Evolutionary conservation across 2,329 filamentous ascomycete species (phyloP).

Genomic region (Cordyceps javanica): DNA sequence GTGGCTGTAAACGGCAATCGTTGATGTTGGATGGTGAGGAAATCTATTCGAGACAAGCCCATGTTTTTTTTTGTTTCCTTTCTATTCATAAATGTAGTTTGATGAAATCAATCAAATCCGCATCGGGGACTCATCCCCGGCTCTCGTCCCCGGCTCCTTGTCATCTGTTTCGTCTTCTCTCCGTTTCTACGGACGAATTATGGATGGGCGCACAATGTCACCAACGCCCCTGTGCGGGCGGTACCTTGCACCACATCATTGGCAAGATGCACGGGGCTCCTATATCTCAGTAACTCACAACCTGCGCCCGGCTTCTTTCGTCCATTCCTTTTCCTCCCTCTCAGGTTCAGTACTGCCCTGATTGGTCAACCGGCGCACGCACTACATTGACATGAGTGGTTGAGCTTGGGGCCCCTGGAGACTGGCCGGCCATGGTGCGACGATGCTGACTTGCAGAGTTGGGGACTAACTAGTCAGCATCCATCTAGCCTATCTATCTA

Average conservation of each 20-base stretch:
- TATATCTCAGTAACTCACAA: not conserved
- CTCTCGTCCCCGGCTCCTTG: too few species aligned
- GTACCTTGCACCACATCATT: not conserved
- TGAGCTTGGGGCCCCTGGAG: not conserved
- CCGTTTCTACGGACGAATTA: too few species aligned
- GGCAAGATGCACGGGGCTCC: not conserved
- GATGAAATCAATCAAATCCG: not conserved
- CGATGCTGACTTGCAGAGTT: not conserved
- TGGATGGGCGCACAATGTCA: too few species aligned
- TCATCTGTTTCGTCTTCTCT: too few species aligned
- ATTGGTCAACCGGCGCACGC: not conserved
- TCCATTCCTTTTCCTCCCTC: not conserved
- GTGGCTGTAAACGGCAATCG: not conserved
- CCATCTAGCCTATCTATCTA: too few species aligned
- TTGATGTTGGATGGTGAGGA: not conserved
- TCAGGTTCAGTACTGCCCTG: not conserved
- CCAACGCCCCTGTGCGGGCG: too few species aligned
- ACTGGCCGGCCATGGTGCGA: not conserved
- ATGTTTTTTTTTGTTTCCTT: too few species aligned
- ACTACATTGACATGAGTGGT: not conserved
- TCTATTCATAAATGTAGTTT: too few species aligned
- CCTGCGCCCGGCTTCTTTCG: not conserved
- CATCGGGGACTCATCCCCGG: too few species aligned
- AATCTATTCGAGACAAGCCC: conserved; percentile 2
- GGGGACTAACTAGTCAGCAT: not conserved